These are phyloP conservation scores for Suhomyces prunicola DNA, from an alignment of 805 yeast species.

Conservation along the genomic window DNA sequence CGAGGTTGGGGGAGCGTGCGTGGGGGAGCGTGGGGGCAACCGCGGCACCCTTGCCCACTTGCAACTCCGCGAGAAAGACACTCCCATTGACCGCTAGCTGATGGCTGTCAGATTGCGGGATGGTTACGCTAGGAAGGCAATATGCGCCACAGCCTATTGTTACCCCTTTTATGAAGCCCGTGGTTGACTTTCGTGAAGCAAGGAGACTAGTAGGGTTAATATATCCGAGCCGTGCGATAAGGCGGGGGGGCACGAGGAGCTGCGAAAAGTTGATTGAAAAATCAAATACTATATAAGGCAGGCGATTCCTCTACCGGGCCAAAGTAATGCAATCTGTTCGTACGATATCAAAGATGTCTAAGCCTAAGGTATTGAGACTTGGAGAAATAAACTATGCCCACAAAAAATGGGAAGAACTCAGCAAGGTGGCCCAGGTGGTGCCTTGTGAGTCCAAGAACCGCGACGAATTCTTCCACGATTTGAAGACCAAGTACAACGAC, in stretches of 20 bases:
- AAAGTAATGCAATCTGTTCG: neutral
- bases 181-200: neutral
- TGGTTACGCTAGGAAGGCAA: neutral
- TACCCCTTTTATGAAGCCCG: neutral
- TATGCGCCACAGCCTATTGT: neutral
- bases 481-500: conserved; percentile 43
- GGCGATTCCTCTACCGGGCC: neutral
- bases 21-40: neutral
- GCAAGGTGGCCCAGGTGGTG: conserved; percentile 38
- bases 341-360: neutral
- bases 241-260: neutral
- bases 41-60: neutral
- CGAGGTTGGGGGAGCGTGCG: neutral
- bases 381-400: conserved; percentile 61
- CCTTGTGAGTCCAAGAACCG: conserved; percentile 33
- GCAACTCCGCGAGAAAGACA: neutral
- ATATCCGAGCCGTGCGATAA: neutral
- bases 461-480: conserved; percentile 41
- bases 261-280: neutral
- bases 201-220: neutral
- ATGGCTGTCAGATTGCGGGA: too few relatives aligned
- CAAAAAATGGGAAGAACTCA: conserved; percentile 61
- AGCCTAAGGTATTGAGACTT: conserved; percentile 44
- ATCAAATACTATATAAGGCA: neutral
- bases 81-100: too few relatives aligned